Conservation (phyloP, 2,329 filamentous ascomycete species). For the Clarireedia paspali region DNA sequence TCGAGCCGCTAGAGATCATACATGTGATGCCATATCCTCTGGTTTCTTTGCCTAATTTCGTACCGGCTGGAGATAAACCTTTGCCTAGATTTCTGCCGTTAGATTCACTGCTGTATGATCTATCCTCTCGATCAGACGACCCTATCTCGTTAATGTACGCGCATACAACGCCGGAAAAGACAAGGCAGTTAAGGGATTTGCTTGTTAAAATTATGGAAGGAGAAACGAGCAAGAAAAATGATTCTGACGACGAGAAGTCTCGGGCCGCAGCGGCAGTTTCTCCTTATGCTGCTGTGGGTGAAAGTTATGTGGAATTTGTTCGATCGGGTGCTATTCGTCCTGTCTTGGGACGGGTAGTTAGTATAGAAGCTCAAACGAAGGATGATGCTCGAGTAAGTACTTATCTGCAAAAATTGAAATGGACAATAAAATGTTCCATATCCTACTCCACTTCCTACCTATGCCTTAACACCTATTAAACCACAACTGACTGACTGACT, state of each 20-base stretch:
- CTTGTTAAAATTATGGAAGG: neutral
- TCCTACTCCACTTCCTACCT: neutral
- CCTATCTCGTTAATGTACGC: neutral
- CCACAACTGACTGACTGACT: neutral
- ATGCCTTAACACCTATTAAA: neutral
- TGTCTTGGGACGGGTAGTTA: constrained; percentile 9
- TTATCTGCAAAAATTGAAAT: neutral
- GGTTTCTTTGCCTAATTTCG: neutral
- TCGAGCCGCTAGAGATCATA: neutral
- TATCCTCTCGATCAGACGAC: neutral
- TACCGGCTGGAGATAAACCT: neutral
- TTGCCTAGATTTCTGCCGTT: neutral
- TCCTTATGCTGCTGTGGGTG: constrained; percentile 18
- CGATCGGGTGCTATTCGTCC: constrained; percentile 17
- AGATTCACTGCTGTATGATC: neutral
- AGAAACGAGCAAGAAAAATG: neutral
- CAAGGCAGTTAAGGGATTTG: neutral
- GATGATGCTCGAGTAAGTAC: neutral
- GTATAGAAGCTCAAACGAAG: neutral
- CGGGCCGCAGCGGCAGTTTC: neutral
- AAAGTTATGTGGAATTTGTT: constrained; percentile 17
- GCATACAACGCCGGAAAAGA: neutral
- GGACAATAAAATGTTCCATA: neutral
- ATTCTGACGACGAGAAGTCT: neutral
- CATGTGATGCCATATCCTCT: neutral